Evolutionary conservation across 345 rosid species (phyloP).

Genomic region (Abelmoschus esculentus): DNA sequence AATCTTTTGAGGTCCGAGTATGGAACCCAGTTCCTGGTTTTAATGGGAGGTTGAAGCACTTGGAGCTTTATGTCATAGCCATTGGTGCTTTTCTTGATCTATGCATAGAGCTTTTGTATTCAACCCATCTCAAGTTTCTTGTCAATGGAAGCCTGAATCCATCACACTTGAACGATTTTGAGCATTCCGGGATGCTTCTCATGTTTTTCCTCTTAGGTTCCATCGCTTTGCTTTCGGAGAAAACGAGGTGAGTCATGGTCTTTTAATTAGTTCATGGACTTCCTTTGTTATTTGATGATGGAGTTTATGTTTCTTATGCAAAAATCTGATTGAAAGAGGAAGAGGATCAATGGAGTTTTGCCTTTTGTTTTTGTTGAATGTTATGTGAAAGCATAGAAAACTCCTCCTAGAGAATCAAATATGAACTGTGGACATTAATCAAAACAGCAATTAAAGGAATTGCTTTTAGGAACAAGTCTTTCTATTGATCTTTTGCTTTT

Average conservation of each 20-base stretch:
- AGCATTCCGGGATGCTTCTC: constrained; percentile 94
- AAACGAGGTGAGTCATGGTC: constrained; percentile 48
- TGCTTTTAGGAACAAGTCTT: not conserved
- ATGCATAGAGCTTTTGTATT: constrained; percentile 82
- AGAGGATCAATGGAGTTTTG: not conserved
- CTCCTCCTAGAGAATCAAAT: not conserved
- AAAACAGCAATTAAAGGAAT: not conserved
- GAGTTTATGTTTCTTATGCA: not conserved
- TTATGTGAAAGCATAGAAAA: not conserved
- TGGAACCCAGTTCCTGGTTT: constrained; percentile 87
- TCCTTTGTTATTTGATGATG: not conserved
- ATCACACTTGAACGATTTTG: constrained; percentile 84
- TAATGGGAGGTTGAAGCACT: constrained; percentile 59
- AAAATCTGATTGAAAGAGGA: not conserved
- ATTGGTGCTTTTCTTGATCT: constrained; percentile 71
- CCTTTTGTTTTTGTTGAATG: not conserved
- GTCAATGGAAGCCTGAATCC: constrained; percentile 78
- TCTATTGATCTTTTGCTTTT: not conserved
- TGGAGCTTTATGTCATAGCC: constrained; percentile 78
- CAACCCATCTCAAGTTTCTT: constrained; percentile 81
- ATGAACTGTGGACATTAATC: not conserved
- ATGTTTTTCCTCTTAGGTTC: constrained; percentile 86
- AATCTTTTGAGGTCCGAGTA: constrained; percentile 59
- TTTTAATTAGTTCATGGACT: not conserved
- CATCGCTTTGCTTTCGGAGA: constrained; percentile 58